Base-by-base conservation (phyloP, 2,329 filamentous ascomycete genomes). In the Shiraia bambusicola region DNA sequence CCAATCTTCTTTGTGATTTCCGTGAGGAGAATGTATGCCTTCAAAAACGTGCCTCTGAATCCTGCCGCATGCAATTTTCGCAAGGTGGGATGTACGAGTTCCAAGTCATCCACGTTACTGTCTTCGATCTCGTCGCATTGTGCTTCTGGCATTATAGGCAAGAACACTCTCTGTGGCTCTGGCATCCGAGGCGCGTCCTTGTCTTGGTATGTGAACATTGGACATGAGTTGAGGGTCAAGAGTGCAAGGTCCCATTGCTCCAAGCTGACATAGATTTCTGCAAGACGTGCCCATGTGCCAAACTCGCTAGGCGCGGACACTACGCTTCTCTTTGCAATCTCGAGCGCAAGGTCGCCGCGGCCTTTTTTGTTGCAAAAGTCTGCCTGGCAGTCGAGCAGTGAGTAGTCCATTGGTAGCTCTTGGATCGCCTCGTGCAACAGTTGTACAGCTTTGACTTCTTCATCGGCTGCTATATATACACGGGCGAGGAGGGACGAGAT, bases 161-260 rank as follows among this genome's bases (percentile, higher is more conserved):
- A 79, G 55, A 87, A 83, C 29, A 97, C 87, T 41, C 90, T 87
- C 58, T 87, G 86, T 0, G 93, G 91, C 62, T 95, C 90, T 1
- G 93, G 93, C 86, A 97, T 92, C 45, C 93, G 74, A 3, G 93
- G 93, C 5, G 90, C 86, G 66, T 98, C 93, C 69, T 96, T 97
- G 71, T 98, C 93, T 70, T 97, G 93, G 69, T 98, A 97, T 6
- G 93, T 98, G 69, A 98, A 98, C 93, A 98, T 98, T 7, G 93
- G 93, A 69, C 93, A 98, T 13, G 93, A 98, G 72, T 98, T 98
- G 37, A 98, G 78, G 3, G 93, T 97, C 4, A 95, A 84, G 16
- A 98, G 79, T 1, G 93, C 93, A 55, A 97, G 83, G 63, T 97
- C 93, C 90, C 93, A 98, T 64, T 95, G 88, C 66, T 98, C 93